phyloP scores from a whole-genome alignment of 805 yeast genomes.

The Blastobotrys parvus region DNA sequence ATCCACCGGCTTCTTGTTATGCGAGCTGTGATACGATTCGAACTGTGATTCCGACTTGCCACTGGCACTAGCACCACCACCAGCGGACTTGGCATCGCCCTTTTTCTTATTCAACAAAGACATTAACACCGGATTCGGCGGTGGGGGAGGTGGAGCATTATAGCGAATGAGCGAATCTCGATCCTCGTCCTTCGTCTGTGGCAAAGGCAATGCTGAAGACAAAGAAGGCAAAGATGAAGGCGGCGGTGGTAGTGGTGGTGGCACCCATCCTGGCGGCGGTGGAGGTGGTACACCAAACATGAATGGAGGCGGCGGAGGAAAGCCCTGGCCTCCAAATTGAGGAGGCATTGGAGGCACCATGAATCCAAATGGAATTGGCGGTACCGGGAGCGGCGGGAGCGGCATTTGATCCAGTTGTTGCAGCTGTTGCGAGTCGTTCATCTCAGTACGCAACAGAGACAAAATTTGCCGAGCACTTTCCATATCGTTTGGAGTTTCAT shows the following conservation, averaged over 20 bases:
- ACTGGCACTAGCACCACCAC: not conserved
- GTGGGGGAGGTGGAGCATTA: conserved; percentile 17
- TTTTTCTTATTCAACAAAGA: conserved; percentile 14
- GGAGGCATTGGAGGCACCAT: conserved; percentile 6
- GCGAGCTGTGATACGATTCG: conserved; percentile 5
- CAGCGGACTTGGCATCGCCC: not conserved
- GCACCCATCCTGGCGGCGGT: conserved; percentile 10
- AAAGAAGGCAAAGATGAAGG: not conserved
- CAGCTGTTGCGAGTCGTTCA: conserved; percentile 6
- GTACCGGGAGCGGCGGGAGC: conserved; percentile 6
- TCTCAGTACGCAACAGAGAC: conserved; percentile 21
- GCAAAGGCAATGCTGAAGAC: not conserved
- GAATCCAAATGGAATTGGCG: conserved; percentile 4
- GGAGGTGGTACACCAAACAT: conserved; percentile 9
- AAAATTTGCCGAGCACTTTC: conserved; percentile 26
- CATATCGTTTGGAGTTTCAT: conserved; percentile 12
- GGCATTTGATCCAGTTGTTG: conserved; percentile 4
- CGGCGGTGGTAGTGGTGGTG: not conserved
- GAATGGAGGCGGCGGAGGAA: conserved; percentile 4
- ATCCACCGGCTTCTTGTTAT: conserved; percentile 4
- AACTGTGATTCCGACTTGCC: conserved; percentile 6
- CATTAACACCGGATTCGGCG: conserved; percentile 17
- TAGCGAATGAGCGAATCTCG: conserved; percentile 2
- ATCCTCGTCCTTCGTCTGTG: not conserved
- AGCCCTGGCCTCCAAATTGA: not conserved